Evolutionary conservation across 306 rosid species (phyloP), one percentile per base, ranked within the genome.

Genomic region (Sicyos baderoa): DNA sequence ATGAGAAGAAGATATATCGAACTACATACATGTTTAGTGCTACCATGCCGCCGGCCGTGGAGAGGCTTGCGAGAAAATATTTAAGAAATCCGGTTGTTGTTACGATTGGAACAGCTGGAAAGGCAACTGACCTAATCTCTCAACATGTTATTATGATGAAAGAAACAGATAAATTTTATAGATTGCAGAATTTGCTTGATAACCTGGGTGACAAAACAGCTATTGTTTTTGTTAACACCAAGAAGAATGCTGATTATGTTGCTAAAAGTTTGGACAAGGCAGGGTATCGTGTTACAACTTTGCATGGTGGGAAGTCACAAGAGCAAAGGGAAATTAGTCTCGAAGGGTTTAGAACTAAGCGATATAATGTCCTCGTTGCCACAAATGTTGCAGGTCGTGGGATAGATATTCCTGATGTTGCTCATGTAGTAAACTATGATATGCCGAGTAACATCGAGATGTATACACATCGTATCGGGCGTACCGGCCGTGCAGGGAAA

Each of bases 341-440:
- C 0, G 97, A 91, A 74, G 97, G 95, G 51, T 91, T 91, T 79
- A 84, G 95, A 79, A 79, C 97, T 65, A 91, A 86, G 87, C 82
- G 90, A 70, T 91, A 78, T 65, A 91, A 91, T 81, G 97, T 91
- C 56, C 95, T 91, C 32, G 95, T 88, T 70, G 95, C 97, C 2
- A 91, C 97, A 0, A 95, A 91, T 83, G 97, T 88, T 80, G 97
- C 92, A 9, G 95, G 97, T 47, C 97, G 97, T 79, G 97, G 97
- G 23, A 91, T 91, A 80, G 97, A 91, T 79, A 91, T 91, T 79
- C 97, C 97, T 12, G 95, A 88, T 76, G 97, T 91, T 74, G 97
- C 97, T 66, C 87, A 86, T 76, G 97, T 91, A 61, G 82, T 91
- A 71, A 91, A 91, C 80, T 86, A 79, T 42, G 97, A 91, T 79